phyloP scores from a whole-genome alignment of 345 rosid species.

The Linum trigynum region DNA sequence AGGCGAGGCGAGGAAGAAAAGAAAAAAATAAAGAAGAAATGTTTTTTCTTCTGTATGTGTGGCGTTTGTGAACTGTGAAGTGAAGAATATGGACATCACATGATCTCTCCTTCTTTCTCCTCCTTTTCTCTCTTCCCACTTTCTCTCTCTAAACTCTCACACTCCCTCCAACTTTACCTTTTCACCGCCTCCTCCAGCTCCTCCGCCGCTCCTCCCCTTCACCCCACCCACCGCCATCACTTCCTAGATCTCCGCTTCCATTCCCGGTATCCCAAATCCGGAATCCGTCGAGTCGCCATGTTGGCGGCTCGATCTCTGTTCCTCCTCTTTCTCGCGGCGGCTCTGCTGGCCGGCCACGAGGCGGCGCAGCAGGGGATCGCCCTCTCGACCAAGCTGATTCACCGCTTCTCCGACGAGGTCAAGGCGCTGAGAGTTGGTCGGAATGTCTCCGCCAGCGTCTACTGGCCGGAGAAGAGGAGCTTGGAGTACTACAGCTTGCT shows the following conservation, averaged over 20 bases:
- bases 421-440: slow-evolving; percentile 28
- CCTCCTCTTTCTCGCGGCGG: neutral
- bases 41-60: no score
- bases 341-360: neutral
- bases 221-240: neutral
- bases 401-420: slow-evolving; percentile 71
- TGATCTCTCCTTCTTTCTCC: no score
- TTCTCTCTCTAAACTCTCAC: neutral
- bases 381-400: slow-evolving; percentile 55
- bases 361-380: neutral
- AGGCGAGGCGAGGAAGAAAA: no score
- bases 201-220: neutral
- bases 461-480: slow-evolving; percentile 53
- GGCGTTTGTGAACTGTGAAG: no score
- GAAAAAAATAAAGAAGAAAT: no score
- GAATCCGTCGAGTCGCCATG: neutral
- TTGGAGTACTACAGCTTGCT: slow-evolving; percentile 50
- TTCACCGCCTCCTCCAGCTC: neutral
- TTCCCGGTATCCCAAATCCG: neutral
- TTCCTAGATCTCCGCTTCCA: neutral
- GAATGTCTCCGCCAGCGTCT: slow-evolving; percentile 11
- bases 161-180: neutral
- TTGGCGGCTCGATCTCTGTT: neutral
- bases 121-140: no score
- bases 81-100: no score